Conservation (phyloP, 768 basidiomycete genomes). For the Lactifluus subvellereus region DNA sequence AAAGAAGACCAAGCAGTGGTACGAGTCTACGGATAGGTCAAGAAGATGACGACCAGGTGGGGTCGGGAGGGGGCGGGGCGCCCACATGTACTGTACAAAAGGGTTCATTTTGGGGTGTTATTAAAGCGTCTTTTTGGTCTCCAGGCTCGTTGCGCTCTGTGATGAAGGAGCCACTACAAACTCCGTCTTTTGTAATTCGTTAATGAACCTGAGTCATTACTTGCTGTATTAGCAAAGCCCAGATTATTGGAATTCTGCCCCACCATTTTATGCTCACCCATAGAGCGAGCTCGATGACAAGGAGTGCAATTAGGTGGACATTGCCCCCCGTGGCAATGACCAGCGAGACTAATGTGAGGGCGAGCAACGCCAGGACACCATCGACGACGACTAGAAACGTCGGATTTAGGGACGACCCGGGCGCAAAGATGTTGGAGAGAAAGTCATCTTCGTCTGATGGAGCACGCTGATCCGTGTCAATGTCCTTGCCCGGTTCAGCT, state of each 20-base stretch:
- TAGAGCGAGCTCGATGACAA: constrained; percentile 56
- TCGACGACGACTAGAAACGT: constrained; percentile 61
- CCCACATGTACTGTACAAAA: neutral
- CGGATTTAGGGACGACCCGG: constrained; percentile 73
- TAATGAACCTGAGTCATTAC: constrained; percentile 48
- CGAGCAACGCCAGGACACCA: constrained; percentile 49
- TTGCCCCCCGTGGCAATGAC: constrained; percentile 58
- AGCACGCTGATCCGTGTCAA: neutral
- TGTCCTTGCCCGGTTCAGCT: neutral
- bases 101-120: neutral
- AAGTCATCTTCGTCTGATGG: constrained; percentile 30
- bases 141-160: neutral
- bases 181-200: constrained; percentile 39
- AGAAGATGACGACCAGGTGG: constrained; percentile 35
- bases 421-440: constrained; percentile 55
- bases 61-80: neutral
- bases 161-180: neutral
- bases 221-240: neutral
- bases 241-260: constrained; percentile 20
- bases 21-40: constrained; percentile 61
- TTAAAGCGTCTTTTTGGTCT: constrained; percentile 19
- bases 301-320: constrained; percentile 60
- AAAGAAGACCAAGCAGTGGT: constrained; percentile 75
- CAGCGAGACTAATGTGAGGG: constrained; percentile 54
- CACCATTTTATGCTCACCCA: constrained; percentile 85